Percentiles rank a stretch among this genome's conserved stretches.
phyloP scores from a whole-genome alignment of 176 grass and related monocot species.

The Aegilops umbellulata region DNA sequence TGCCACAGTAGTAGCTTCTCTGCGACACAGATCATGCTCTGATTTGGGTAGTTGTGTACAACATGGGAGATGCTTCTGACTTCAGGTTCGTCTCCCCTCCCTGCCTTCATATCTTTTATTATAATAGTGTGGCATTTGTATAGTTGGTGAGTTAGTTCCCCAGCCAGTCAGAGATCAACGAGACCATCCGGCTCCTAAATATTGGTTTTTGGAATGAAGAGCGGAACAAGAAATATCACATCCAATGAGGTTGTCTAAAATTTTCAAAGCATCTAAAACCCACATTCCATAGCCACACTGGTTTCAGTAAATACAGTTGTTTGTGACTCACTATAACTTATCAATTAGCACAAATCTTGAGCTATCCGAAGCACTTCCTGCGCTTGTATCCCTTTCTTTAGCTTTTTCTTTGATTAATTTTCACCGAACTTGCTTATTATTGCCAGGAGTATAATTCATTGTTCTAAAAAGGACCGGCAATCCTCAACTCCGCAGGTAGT shows the following conservation, averaged over 20 bases:
- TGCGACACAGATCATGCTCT: background rate
- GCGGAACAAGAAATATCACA: conserved; percentile 15
- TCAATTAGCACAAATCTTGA: background rate
- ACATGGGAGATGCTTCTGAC: background rate
- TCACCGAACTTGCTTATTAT: background rate
- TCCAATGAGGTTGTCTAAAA: background rate
- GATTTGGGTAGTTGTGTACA: background rate
- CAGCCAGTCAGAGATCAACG: background rate
- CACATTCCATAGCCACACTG: background rate
- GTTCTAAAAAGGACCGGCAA: background rate
- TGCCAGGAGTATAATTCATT: background rate
- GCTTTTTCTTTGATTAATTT: background rate
- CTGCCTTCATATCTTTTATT: background rate
- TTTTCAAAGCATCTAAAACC: background rate
- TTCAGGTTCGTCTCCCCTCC: background rate
- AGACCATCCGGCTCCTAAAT: background rate
- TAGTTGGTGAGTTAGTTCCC: background rate
- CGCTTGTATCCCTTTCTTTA: background rate
- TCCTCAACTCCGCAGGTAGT: background rate
- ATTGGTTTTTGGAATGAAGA: background rate
- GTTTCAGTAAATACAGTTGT: background rate
- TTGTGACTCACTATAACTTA: background rate
- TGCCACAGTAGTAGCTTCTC: background rate
- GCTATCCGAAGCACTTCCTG: background rate
- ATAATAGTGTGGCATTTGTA: background rate